These are phyloP conservation scores for Apophysomyces elegans DNA, from an alignment of 371 early-diverging fungal species.

Conservation along the genomic window DNA sequence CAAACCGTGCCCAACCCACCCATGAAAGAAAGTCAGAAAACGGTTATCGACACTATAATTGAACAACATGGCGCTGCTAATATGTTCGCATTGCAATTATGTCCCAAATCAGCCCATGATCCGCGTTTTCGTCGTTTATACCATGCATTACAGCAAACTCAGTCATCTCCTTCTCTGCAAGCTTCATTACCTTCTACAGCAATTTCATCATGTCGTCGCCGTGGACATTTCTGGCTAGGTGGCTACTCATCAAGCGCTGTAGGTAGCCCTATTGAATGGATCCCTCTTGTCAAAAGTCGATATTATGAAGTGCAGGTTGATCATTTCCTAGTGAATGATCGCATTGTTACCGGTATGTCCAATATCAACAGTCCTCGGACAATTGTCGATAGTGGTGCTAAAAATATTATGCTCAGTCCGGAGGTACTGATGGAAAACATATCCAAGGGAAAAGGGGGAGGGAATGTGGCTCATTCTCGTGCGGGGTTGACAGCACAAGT, in stretches of 20 bases:
- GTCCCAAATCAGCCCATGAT: slow-evolving; percentile 13
- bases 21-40: slow-evolving; percentile 13
- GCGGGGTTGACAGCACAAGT: background rate
- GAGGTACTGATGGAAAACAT: slow-evolving; percentile 21
- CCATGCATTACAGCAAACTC: background rate
- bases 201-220: background rate
- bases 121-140: background rate
- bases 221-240: slow-evolving; percentile 26
- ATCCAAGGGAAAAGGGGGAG: background rate
- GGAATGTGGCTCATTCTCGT: background rate
- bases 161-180: no score
- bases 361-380: slow-evolving; percentile 38
- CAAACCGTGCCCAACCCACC: slow-evolving; percentile 20
- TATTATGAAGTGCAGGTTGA: slow-evolving; percentile 45
- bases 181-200: background rate
- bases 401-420: slow-evolving; percentile 33
- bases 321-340: slow-evolving; percentile 39
- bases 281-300: slow-evolving; percentile 24
- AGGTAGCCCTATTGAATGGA: slow-evolving; percentile 12
- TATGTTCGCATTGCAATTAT: slow-evolving; percentile 20
- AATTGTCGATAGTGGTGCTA: slow-evolving; percentile 46
- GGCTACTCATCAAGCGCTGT: slow-evolving; percentile 11
- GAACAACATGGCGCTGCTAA: slow-evolving; percentile 13
- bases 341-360: slow-evolving; percentile 25
- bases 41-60: slow-evolving; percentile 18